Percentiles rank a stretch among this genome's conserved stretches.
Evolutionary conservation across 768 basidiomycete genomes (phyloP).

Genomic region (Tephrocybe rancida): DNA sequence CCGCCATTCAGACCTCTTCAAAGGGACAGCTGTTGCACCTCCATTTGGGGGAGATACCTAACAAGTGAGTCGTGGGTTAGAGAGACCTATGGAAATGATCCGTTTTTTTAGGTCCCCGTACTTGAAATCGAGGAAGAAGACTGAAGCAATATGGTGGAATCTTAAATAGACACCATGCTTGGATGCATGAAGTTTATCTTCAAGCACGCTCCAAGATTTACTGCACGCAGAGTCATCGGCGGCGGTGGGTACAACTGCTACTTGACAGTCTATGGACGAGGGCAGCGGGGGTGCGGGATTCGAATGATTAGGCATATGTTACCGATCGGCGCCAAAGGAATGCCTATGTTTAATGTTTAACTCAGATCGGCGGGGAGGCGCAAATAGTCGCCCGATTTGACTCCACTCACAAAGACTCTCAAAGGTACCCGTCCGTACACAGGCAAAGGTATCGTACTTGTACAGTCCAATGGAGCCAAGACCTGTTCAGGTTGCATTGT

Average conservation of each 20-base stretch:
- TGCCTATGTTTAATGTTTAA: neutral
- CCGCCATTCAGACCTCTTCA: neutral
- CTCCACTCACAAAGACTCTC: too few species aligned
- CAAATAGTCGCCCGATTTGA: neutral
- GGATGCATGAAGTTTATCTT: neutral
- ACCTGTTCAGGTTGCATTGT: neutral
- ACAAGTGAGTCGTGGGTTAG: constrained; percentile 1
- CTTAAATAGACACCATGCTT: neutral
- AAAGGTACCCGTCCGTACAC: too few species aligned
- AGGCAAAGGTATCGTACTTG: too few species aligned
- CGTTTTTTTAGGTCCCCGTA: neutral
- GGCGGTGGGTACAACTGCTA: neutral
- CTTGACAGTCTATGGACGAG: constrained; percentile 2
- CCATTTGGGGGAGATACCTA: constrained; percentile 1
- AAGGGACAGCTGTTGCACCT: neutral
- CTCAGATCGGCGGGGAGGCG: neutral
- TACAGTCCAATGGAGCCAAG: neutral
- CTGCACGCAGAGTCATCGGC: neutral
- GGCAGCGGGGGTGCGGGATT: neutral
- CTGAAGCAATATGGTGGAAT: neutral
- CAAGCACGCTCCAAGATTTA: neutral
- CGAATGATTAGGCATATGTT: neutral
- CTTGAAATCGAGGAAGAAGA: neutral
- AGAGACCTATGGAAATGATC: neutral
- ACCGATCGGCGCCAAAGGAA: neutral